Evolutionary conservation across 2,329 filamentous ascomycete species (phyloP), one percentile per base, ranked within the genome.

Genomic region (Penicillium frequentans): DNA sequence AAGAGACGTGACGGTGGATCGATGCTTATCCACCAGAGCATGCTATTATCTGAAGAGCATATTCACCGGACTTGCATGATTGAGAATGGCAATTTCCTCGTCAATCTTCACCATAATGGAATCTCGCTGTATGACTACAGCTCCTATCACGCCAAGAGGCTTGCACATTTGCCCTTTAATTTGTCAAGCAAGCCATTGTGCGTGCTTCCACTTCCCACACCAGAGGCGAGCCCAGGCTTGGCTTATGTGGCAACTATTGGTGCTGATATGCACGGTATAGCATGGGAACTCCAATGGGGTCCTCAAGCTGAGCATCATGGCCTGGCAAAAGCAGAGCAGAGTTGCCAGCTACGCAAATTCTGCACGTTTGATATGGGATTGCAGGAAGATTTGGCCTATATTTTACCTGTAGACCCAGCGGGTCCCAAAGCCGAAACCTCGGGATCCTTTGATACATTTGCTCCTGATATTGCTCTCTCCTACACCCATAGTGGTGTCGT

Each of bases 371-470:
- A 87, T 53, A 79, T 96, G 3, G 82, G 86, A 0, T 65, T 79
- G 35, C 73, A 79, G 7, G 78, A 82, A 54, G 80, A 83, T 55
- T 72, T 85, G 23, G 76, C 77, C 4, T 84, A 83, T 61, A 79
- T 96, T 19, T 78, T 96, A 10, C 90, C 92, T 0, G 91, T 96
- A 47, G 93, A 96, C 67, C 91, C 92, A 50, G 92, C 91, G 1
- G 93, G 92, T 1, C 86, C 89, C 11, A 80, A 84, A 39, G 84
- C 87, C 1, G 81, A 87, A 3, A 84, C 86, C 11, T 90, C 90
- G 4, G 90, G 89, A 0, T 96, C 92, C 61, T 82, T 96, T 31
- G 92, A 96, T 72, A 85, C 90, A 0, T 96, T 96, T 71, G 90
- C 91, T 11, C 86, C 88, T 39, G 92, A 96, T 69, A 86, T 96